Evolutionary conservation across 176 grass and related monocot genomes (phyloP).

Genomic region (Miscanthus lutarioriparius): DNA sequence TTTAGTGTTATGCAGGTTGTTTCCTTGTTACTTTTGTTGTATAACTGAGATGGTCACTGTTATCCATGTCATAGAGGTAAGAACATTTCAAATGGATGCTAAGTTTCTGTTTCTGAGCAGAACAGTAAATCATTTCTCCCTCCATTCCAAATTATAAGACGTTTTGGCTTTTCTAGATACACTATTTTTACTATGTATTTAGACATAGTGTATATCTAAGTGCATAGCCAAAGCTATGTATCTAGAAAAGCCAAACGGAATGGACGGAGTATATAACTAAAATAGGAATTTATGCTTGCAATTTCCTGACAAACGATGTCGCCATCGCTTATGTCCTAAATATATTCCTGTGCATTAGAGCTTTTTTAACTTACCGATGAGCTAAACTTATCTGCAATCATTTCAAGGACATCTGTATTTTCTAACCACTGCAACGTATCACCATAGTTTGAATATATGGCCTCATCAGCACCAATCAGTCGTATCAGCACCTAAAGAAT

Average conservation of each 20-base stretch:
- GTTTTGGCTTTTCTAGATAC: too few species aligned
- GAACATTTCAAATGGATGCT: conserved; percentile 9
- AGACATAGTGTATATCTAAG: too few species aligned
- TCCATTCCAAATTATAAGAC: too few species aligned
- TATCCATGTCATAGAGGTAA: not conserved
- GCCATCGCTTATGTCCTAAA: not conserved
- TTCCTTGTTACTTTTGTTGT: not conserved
- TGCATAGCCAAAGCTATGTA: too few species aligned
- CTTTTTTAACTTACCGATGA: conserved; percentile 68
- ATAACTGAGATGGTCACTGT: not conserved
- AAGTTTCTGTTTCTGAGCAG: not conserved
- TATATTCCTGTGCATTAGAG: not conserved
- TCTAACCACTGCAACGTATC: conserved; percentile 96
- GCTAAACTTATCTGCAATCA: conserved; percentile 94
- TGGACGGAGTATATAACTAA: not conserved
- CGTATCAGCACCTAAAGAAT: conserved; percentile 80
- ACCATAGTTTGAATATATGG: conserved; percentile 82
- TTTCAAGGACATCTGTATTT: conserved; percentile 92
- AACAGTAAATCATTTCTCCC: not conserved
- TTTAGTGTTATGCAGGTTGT: not conserved
- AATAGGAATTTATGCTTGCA: not conserved
- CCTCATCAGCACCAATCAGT: conserved; percentile 95
- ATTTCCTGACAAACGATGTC: conserved; percentile 8
- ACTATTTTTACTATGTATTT: too few species aligned
- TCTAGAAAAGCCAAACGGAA: too few species aligned